phyloP scores from a whole-genome alignment of 257 asterid species.

The Solanum pinnatisectum region DNA sequence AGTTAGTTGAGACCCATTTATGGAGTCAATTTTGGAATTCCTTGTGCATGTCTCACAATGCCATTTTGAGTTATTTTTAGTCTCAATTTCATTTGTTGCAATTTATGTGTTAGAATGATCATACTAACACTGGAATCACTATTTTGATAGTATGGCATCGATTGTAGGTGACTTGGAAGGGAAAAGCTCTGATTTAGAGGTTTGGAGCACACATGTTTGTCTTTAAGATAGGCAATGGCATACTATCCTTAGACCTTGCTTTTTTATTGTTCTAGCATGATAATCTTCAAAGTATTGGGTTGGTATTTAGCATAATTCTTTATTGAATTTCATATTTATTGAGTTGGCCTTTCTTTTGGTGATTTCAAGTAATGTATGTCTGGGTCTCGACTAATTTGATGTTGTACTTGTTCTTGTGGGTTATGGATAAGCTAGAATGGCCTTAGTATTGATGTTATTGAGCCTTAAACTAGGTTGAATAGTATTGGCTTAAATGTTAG shows the following conservation, averaged over 20 bases:
- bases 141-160: background rate
- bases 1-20: background rate
- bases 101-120: background rate
- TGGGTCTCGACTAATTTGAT: background rate
- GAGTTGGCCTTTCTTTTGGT: background rate
- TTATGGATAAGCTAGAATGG: background rate
- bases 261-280: background rate
- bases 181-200: background rate
- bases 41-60: background rate
- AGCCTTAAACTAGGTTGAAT: background rate
- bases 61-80: background rate
- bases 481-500: background rate
- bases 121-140: background rate
- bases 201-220: background rate
- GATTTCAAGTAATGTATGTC: background rate
- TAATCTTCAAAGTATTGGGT: background rate
- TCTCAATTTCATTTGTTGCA: background rate
- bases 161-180: background rate
- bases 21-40: background rate
- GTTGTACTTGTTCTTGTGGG: background rate
- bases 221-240: background rate
- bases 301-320: background rate
- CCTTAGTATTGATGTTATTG: background rate
- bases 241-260: background rate
- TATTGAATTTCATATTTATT: background rate